phyloP scores from a whole-genome alignment of 306 rosid genomes.

The Trichosanthes truncata region DNA sequence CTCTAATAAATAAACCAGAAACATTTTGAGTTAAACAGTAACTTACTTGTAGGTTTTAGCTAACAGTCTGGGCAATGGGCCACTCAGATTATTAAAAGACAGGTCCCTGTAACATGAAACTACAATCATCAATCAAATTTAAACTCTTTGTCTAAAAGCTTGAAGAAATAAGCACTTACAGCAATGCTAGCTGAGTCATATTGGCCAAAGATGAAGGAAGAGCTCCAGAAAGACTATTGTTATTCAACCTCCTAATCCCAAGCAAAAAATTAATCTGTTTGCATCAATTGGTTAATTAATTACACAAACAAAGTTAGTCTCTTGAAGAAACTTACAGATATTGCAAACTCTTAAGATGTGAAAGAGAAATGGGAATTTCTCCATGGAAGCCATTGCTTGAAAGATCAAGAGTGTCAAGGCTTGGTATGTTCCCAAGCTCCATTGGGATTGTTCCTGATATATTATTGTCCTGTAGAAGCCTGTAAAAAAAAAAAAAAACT shows the following conservation, averaged over 20 bases:
- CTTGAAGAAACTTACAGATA: constrained; percentile 51
- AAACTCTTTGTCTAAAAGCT: background rate
- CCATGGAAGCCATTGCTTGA: constrained; percentile 70
- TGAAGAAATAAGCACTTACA: constrained; percentile 41
- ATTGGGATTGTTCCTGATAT: constrained; percentile 70
- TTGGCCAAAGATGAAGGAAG: constrained; percentile 78
- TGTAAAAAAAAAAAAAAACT: constrained; percentile 16
- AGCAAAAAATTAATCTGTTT: background rate
- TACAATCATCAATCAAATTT: background rate
- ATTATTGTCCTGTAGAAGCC: constrained; percentile 66
- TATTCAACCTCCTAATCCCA: constrained; percentile 63
- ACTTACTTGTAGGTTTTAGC: constrained; percentile 81
- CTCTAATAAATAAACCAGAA: background rate
- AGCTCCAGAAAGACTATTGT: constrained; percentile 61
- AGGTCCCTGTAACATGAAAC: constrained; percentile 53
- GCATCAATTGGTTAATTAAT: background rate
- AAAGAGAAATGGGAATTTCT: constrained; percentile 56
- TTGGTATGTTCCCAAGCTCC: constrained; percentile 67
- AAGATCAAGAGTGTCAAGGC: constrained; percentile 77
- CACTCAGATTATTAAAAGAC: constrained; percentile 74
- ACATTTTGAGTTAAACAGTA: background rate
- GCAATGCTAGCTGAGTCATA: constrained; percentile 60
- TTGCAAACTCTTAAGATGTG: constrained; percentile 53
- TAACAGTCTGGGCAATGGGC: constrained; percentile 58
- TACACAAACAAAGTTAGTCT: background rate